Evolutionary conservation across 75 land plant species (phyloP).

Genomic region (Azolla pinnata): DNA sequence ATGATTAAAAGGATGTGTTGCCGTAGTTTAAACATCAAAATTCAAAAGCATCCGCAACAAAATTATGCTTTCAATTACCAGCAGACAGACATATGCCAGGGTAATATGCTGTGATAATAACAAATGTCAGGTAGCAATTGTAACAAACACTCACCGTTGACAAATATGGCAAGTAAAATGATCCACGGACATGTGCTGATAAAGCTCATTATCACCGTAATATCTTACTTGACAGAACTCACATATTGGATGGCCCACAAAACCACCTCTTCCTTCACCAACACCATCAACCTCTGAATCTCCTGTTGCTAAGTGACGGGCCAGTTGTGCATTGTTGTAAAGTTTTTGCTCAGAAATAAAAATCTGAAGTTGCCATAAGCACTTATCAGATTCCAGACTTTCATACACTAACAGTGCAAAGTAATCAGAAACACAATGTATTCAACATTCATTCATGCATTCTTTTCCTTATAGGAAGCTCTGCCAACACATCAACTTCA

Average conservation of each 20-base stretch:
- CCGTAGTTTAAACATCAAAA: neutral
- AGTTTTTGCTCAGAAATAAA: constrained; percentile 98
- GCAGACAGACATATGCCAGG: neutral
- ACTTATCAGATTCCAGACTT: too few relatives aligned
- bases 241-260: constrained; percentile 84
- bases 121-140: neutral
- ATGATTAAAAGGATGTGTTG: neutral
- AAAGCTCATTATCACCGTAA: constrained; percentile 94
- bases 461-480: too few relatives aligned
- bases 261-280: constrained; percentile 86
- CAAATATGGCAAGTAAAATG: constrained; percentile 96
- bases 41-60: neutral
- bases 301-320: constrained; percentile 64
- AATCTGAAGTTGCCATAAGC: constrained; percentile 38
- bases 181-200: constrained; percentile 88
- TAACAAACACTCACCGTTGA: constrained; percentile 51
- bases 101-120: neutral
- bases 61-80: neutral
- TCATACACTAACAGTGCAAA: too few relatives aligned
- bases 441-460: too few relatives aligned
- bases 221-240: constrained; percentile 77
- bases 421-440: too few relatives aligned
- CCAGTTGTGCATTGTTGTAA: constrained; percentile 62
- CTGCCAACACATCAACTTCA: too few relatives aligned
- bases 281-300: constrained; percentile 90